Conservation (phyloP, 1,284 basidiomycete genomes). For the Rhodotorula sp. region DNA sequence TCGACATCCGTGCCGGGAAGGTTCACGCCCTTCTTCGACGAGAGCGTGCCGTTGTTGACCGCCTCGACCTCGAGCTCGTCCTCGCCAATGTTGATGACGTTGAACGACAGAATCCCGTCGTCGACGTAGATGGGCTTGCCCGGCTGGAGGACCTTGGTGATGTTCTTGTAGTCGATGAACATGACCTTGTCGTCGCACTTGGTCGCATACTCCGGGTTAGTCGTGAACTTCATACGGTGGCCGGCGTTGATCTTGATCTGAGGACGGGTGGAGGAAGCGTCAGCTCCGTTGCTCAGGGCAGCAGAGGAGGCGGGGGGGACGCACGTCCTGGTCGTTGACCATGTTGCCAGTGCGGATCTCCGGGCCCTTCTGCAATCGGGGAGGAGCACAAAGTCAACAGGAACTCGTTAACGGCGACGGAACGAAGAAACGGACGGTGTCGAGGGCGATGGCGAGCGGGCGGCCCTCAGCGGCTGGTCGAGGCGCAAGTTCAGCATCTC, state of each 20-base stretch:
- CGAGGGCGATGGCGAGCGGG: constrained; percentile 94
- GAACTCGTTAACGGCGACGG: constrained; percentile 4
- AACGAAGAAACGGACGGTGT: constrained; percentile 67
- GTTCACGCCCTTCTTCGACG: constrained; percentile 98
- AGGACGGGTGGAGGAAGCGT: background rate
- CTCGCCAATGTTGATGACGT: constrained; percentile 84
- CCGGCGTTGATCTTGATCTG: constrained; percentile 83
- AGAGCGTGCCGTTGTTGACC: constrained; percentile 89
- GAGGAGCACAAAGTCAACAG: constrained; percentile 8
- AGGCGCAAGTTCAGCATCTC: constrained; percentile 44
- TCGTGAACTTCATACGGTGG: constrained; percentile 91
- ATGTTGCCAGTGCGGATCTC: constrained; percentile 98
- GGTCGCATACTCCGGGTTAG: constrained; percentile 78
- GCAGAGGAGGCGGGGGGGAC: constrained; percentile 45
- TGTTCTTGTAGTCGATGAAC: constrained; percentile 92
- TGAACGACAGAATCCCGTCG: constrained; percentile 93
- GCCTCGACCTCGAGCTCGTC: constrained; percentile 72
- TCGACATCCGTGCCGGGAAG: constrained; percentile 98
- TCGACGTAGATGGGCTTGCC: constrained; percentile 98
- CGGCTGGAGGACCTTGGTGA: constrained; percentile 90
- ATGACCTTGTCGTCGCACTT: constrained; percentile 77
- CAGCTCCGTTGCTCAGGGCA: too few species aligned
- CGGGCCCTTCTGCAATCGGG: constrained; percentile 78
- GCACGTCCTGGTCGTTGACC: constrained; percentile 78
- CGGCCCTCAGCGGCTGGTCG: constrained; percentile 66